A percentile compares a stretch with the other conserved stretches of the same genome.
phyloP scores from a whole-genome alignment of 2,329 filamentous ascomycete genomes.

The Aspergillus brasiliensis region DNA sequence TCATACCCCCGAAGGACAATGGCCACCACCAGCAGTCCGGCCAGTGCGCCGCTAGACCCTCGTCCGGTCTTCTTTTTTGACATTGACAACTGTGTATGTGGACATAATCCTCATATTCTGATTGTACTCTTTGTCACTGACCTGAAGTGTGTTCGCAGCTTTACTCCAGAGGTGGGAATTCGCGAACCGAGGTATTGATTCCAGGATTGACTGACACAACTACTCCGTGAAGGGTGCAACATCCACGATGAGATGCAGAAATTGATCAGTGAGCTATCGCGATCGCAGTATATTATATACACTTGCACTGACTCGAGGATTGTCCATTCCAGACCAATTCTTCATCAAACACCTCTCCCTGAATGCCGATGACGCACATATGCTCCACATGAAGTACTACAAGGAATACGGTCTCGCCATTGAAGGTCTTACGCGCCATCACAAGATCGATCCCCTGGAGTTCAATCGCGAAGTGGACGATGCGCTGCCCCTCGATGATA shows the following conservation, averaged over 20 bases:
- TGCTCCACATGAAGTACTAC: conserved; percentile 90
- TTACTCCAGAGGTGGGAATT: conserved; percentile 73
- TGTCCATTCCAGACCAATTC: conserved; percentile 53
- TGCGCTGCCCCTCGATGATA: conserved; percentile 79
- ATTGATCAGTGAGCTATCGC: conserved; percentile 62
- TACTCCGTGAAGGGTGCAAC: conserved; percentile 60
- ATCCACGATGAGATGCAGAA: conserved; percentile 88
- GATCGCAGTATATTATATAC: not conserved
- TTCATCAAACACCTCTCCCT: conserved; percentile 72
- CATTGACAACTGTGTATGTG: conserved; percentile 88
- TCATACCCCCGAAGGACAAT: conserved; percentile 23
- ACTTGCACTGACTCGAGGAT: not conserved
- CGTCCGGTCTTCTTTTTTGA: conserved; percentile 75
- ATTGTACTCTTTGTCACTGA: conserved; percentile 15
- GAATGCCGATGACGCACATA: conserved; percentile 73
- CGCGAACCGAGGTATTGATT: conserved; percentile 5
- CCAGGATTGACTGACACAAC: conserved; percentile 3
- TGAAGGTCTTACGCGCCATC: conserved; percentile 88
- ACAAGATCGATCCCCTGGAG: conserved; percentile 91
- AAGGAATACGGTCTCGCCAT: conserved; percentile 95
- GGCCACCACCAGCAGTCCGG: conserved; percentile 16
- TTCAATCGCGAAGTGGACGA: conserved; percentile 97
- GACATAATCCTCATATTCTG: not conserved
- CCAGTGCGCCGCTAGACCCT: conserved; percentile 33
- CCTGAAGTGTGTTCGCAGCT: conserved; percentile 51